These are phyloP conservation scores for Phytopythium mirpurense DNA, from an alignment of 352 stramenopile species.

Conservation along the genomic window DNA sequence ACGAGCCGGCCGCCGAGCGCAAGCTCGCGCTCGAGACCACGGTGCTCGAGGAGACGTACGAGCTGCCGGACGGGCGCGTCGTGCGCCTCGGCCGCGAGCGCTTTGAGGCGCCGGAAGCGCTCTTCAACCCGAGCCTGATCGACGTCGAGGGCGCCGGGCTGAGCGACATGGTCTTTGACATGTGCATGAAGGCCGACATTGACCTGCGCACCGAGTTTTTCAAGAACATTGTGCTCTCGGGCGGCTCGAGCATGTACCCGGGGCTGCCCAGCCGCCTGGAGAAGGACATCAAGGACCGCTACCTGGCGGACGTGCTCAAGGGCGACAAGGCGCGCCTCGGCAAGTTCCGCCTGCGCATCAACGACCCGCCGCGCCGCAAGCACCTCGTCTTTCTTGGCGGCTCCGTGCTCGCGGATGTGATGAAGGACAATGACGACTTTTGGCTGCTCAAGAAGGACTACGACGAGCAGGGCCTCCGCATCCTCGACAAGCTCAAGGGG, in stretches of 20 bases:
- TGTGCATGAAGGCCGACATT: slow-evolving; percentile 95
- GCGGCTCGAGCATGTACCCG: slow-evolving; percentile 95
- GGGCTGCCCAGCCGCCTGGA: slow-evolving; percentile 91
- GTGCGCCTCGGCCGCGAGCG: slow-evolving; percentile 93
- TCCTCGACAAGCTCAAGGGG: slow-evolving; percentile 75
- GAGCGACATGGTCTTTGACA: slow-evolving; percentile 97
- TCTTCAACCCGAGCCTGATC: slow-evolving; percentile 97
- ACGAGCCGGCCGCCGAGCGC: slow-evolving; percentile 84
- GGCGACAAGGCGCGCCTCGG: slow-evolving; percentile 85
- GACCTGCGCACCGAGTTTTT: slow-evolving; percentile 96
- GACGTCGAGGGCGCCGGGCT: slow-evolving; percentile 95
- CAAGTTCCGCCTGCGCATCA: slow-evolving; percentile 94
- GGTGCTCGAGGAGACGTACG: slow-evolving; percentile 89
- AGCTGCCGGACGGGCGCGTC: slow-evolving; percentile 96
- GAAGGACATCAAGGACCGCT: slow-evolving; percentile 83
- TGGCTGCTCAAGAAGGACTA: slow-evolving; percentile 95
- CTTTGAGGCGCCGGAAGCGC: slow-evolving; percentile 93
- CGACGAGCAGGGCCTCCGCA: slow-evolving; percentile 90
- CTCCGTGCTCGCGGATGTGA: slow-evolving; percentile 91
- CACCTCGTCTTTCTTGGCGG: slow-evolving; percentile 94
- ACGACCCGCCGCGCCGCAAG: slow-evolving; percentile 95
- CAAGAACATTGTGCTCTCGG: slow-evolving; percentile 96
- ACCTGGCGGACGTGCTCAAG: slow-evolving; percentile 83
- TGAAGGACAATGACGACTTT: slow-evolving; percentile 93
- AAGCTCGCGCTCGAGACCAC: slow-evolving; percentile 89